Evolutionary conservation across 805 yeast species (phyloP).

Genomic region (Lipomyces sp.): DNA sequence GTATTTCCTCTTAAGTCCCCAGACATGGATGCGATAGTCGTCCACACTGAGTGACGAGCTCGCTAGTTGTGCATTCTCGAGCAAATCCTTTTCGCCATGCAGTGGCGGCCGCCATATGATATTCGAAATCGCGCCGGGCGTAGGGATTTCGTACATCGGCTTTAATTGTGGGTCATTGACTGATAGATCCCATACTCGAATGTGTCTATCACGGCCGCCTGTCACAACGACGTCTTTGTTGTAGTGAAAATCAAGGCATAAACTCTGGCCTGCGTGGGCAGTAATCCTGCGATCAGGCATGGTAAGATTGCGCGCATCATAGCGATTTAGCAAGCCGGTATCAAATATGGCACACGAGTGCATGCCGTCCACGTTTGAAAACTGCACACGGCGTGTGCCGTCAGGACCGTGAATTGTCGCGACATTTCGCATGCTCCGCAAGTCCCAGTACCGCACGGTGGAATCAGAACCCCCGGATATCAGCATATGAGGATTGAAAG

Average conservation of each 20-base stretch:
- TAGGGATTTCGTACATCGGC: constrained; percentile 70
- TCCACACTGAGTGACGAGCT: constrained; percentile 64
- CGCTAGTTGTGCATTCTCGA: constrained; percentile 65
- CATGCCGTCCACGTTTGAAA: constrained; percentile 52
- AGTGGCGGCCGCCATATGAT: constrained; percentile 61
- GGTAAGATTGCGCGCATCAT: constrained; percentile 73
- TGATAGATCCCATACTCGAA: constrained; percentile 70
- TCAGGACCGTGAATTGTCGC: constrained; percentile 66
- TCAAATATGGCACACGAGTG: constrained; percentile 79
- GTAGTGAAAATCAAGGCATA: constrained; percentile 86
- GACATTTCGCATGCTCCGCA: constrained; percentile 55
- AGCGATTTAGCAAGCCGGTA: constrained; percentile 79
- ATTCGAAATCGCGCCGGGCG: constrained; percentile 75
- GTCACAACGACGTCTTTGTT: constrained; percentile 74
- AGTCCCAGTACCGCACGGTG: constrained; percentile 77
- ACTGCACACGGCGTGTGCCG: constrained; percentile 58
- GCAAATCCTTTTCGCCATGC: constrained; percentile 35
- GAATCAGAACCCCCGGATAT: constrained; percentile 79
- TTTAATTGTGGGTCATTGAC: constrained; percentile 37
- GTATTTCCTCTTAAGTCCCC: constrained; percentile 65
- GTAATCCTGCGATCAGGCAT: constrained; percentile 65
- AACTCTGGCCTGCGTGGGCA: constrained; percentile 90
- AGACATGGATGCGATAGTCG: constrained; percentile 63
- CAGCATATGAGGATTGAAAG: constrained; percentile 53
- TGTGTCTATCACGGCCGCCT: constrained; percentile 87